Conservation (phyloP, 768 basidiomycete genomes). For the Hysterangium stoloniferum region DNA sequence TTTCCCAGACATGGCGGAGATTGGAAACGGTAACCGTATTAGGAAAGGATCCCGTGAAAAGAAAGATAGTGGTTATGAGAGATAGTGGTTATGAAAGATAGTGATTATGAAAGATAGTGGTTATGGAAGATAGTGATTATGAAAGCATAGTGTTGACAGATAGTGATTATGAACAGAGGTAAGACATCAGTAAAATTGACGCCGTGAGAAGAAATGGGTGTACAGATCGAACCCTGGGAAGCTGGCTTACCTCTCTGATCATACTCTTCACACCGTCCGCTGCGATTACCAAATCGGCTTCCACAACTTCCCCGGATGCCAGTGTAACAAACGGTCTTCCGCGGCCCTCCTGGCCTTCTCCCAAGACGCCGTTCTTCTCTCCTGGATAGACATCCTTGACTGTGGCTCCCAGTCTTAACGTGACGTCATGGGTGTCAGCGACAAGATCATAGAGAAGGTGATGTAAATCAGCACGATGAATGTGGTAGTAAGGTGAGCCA, state of each 20-base stretch:
- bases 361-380: background rate
- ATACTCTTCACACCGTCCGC: slow-evolving; percentile 23
- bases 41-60: background rate
- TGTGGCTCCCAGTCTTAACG: slow-evolving; percentile 27
- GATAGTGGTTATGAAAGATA: too few relatives aligned
- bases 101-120: too few relatives aligned
- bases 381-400: slow-evolving; percentile 28
- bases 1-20: background rate
- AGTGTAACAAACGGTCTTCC: slow-evolving; percentile 29
- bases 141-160: too few relatives aligned
- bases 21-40: background rate
- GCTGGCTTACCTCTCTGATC: slow-evolving; percentile 6
- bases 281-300: slow-evolving; percentile 39
- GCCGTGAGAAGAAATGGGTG: background rate
- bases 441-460: slow-evolving; percentile 30
- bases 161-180: too few relatives aligned
- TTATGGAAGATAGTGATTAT: too few relatives aligned
- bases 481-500: slow-evolving; percentile 29
- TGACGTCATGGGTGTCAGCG: slow-evolving; percentile 21
- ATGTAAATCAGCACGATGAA: slow-evolving; percentile 44
- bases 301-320: slow-evolving; percentile 34
- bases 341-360: too few relatives aligned
- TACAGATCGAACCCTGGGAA: background rate
- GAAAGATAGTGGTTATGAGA: too few relatives aligned
- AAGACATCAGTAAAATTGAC: background rate